phyloP scores from a whole-genome alignment of 148 eudicot species.

The Dianthus caryophyllus region DNA sequence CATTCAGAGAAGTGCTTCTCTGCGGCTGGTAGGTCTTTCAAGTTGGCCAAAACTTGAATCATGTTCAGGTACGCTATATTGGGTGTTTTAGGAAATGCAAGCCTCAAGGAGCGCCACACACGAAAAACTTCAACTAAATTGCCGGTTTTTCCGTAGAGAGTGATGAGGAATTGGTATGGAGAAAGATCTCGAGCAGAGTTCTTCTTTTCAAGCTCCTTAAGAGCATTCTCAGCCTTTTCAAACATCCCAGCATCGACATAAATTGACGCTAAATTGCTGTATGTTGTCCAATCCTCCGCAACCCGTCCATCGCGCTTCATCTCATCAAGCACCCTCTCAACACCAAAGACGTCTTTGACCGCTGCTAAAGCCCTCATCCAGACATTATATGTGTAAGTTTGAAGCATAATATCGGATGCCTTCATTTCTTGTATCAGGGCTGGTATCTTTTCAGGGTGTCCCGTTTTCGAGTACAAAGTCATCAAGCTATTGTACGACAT shows the following conservation, averaged over 20 bases:
- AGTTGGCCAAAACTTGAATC: constrained; percentile 72
- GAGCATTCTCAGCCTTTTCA: constrained; percentile 77
- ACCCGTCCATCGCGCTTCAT: constrained; percentile 91
- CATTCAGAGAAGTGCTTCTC: constrained; percentile 86
- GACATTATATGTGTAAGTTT: constrained; percentile 69
- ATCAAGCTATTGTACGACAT: constrained; percentile 90
- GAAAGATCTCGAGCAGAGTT: constrained; percentile 44
- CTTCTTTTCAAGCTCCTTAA: constrained; percentile 80
- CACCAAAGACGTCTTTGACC: constrained; percentile 60
- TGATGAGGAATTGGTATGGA: constrained; percentile 73
- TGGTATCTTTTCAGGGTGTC: constrained; percentile 62
- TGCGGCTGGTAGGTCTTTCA: constrained; percentile 91
- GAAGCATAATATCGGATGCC: constrained; percentile 60
- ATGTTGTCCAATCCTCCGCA: constrained; percentile 82
- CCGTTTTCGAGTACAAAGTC: constrained; percentile 65
- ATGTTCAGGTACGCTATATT: constrained; percentile 73
- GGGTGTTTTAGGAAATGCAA: constrained; percentile 72
- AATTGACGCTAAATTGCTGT: constrained; percentile 94
- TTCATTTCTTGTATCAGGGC: constrained; percentile 86
- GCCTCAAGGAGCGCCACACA: constrained; percentile 83
- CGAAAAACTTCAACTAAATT: constrained; percentile 78
- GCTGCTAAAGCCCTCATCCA: constrained; percentile 97
- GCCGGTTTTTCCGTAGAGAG: constrained; percentile 72
- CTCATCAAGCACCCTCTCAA: constrained; percentile 84
- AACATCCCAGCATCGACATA: constrained; percentile 55